Evolutionary conservation across 768 basidiomycete genomes (phyloP).

Genomic region (Tricholoma sp.): DNA sequence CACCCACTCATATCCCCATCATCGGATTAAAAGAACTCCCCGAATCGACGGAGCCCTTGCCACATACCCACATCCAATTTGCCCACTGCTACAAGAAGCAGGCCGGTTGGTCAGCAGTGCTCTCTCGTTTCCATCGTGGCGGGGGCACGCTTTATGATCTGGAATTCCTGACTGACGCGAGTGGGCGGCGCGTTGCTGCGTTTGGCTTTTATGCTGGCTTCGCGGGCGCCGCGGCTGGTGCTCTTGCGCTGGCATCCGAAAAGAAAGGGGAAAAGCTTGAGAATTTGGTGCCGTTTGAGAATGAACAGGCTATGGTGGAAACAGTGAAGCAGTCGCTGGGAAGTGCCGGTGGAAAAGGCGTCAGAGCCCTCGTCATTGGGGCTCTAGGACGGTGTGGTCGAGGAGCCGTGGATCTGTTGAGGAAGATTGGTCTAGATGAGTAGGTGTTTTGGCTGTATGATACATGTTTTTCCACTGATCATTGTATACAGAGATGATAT

Average conservation of each 20-base stretch:
- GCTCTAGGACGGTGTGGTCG: constrained; percentile 93
- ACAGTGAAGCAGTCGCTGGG: constrained; percentile 64
- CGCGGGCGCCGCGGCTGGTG: constrained; percentile 93
- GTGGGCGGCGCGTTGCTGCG: constrained; percentile 89
- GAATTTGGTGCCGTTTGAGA: constrained; percentile 70
- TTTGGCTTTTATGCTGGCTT: constrained; percentile 99
- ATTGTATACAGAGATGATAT: constrained; percentile 70
- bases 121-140: constrained; percentile 81
- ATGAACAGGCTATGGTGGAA: constrained; percentile 80
- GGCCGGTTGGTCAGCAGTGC: constrained; percentile 84
- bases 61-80: constrained; percentile 96
- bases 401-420: constrained; percentile 93
- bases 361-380: constrained; percentile 91
- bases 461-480: neutral
- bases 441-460: constrained; percentile 35
- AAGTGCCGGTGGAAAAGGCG: constrained; percentile 57
- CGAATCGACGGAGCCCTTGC: constrained; percentile 72
- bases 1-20: constrained; percentile 71
- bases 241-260: constrained; percentile 72
- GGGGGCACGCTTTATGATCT: constrained; percentile 88
- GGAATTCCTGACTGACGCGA: constrained; percentile 86
- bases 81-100: constrained; percentile 98
- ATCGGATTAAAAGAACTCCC: constrained; percentile 97
- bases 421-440: constrained; percentile 94
- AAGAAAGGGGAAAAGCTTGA: constrained; percentile 58